phyloP scores from a whole-genome alignment of 495 filamentous ascomycete species.

The Xylona heveae region DNA sequence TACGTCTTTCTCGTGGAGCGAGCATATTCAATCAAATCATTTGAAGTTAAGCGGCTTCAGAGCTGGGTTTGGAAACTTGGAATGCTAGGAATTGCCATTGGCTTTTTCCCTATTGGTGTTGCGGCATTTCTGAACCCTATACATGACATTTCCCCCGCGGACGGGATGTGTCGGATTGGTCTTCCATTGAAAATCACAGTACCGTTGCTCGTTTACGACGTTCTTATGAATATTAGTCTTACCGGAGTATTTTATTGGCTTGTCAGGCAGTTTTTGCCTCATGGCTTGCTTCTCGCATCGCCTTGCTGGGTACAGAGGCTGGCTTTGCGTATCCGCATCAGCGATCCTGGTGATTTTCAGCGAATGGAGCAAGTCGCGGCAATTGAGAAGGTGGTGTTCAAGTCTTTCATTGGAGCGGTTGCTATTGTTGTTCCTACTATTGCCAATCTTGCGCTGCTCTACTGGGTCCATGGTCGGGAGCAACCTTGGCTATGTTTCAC shows the following conservation, averaged over 20 bases:
- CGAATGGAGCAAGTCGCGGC: slow-evolving; percentile 1
- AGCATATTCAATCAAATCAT: slow-evolving; percentile 12
- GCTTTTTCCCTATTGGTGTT: slow-evolving; percentile 15
- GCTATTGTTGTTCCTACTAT: slow-evolving; percentile 15
- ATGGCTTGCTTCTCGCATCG: background rate
- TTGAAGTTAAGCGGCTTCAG: slow-evolving; percentile 5
- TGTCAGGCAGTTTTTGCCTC: slow-evolving; percentile 5
- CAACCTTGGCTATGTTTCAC: slow-evolving; percentile 17
- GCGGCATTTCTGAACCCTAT: slow-evolving; percentile 15
- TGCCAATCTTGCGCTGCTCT: slow-evolving; percentile 13
- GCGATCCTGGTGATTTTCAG: background rate
- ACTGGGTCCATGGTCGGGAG: slow-evolving; percentile 11
- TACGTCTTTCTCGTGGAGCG: slow-evolving; percentile 19
- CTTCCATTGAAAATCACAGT: slow-evolving; percentile 14
- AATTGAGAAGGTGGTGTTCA: slow-evolving; percentile 12
- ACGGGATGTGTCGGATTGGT: slow-evolving; percentile 16
- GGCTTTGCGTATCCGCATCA: no score
- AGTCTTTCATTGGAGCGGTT: slow-evolving; percentile 8
- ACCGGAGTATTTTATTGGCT: slow-evolving; percentile 15
- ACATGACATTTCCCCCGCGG: slow-evolving; percentile 7
- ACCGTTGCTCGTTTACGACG: slow-evolving; percentile 15
- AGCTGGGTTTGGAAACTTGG: slow-evolving; percentile 13
- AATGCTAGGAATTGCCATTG: slow-evolving; percentile 12
- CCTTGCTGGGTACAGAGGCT: no score
- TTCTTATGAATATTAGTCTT: slow-evolving; percentile 13